A percentile compares a stretch with the other conserved stretches of the same genome.
phyloP scores from a whole-genome alignment of 495 filamentous ascomycete species.

The Thermothielavioides terrestris region DNA sequence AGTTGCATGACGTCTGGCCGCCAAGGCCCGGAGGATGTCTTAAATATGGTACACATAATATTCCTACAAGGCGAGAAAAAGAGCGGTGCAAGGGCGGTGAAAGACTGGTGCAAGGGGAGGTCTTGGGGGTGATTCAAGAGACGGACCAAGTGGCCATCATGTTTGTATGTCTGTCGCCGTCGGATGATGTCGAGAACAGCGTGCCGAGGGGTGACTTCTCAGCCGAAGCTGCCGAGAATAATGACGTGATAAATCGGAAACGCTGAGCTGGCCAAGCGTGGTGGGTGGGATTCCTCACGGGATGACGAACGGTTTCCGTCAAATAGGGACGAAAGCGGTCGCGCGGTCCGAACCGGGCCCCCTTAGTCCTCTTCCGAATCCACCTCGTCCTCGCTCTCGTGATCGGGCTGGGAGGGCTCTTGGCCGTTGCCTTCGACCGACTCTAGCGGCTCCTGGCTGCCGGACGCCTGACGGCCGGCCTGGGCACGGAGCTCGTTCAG shows the following conservation, averaged over 20 bases:
- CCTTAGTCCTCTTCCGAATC: conserved; percentile 31
- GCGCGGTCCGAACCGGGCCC: background rate
- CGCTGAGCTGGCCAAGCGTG: too few relatives aligned
- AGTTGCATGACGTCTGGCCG: background rate
- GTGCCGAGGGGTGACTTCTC: too few relatives aligned
- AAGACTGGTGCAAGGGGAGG: too few relatives aligned
- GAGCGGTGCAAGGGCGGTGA: background rate
- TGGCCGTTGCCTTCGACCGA: conserved; percentile 28
- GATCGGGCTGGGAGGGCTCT: conserved; percentile 12
- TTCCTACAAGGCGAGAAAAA: conserved; percentile 3
- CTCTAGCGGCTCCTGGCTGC: conserved; percentile 42
- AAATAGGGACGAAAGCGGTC: background rate
- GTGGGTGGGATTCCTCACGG: too few relatives aligned
- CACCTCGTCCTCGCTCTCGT: conserved; percentile 30
- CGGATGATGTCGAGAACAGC: too few relatives aligned
- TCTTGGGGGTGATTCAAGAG: too few relatives aligned
- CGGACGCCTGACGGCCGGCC: conserved; percentile 36
- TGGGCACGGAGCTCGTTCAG: conserved; percentile 54
- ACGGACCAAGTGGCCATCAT: too few relatives aligned
- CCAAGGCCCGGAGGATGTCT: background rate
- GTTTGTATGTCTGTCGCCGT: too few relatives aligned
- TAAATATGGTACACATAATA: conserved; percentile 4
- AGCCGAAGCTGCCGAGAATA: too few relatives aligned
- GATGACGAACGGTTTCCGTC: too few relatives aligned
- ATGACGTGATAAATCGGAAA: too few relatives aligned